These are phyloP conservation scores for Gastrodia elata DNA, from an alignment of 106 monocot species.

Conservation along the genomic window DNA sequence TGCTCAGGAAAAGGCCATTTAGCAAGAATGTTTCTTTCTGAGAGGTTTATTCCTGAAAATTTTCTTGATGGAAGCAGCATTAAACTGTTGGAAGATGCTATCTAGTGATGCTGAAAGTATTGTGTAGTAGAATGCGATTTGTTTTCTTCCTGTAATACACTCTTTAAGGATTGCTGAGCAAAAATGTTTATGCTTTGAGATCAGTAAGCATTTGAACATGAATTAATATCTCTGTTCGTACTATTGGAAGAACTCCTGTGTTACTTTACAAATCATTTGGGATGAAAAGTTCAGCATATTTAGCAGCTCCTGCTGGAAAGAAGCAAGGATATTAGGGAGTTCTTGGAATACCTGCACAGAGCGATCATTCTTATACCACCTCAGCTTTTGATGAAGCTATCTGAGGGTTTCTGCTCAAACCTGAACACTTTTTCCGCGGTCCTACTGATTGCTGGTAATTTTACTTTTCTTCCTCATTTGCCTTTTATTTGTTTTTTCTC, in stretches of 20 bases:
- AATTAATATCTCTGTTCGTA: background rate
- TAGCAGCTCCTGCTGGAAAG: background rate
- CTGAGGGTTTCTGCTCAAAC: background rate
- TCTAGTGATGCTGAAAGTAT: background rate
- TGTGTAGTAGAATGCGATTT: background rate
- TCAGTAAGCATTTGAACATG: background rate
- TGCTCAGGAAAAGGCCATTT: constrained; percentile 34
- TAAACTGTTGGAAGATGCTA: background rate
- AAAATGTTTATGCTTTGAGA: background rate
- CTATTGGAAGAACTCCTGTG: background rate
- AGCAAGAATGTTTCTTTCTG: constrained; percentile 15
- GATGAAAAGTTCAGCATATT: background rate
- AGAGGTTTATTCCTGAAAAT: constrained; percentile 33
- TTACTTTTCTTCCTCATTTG: background rate
- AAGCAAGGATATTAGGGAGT: background rate
- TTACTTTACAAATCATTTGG: background rate
- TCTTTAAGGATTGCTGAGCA: background rate
- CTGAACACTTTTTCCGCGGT: background rate
- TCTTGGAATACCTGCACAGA: background rate
- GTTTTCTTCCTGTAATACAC: background rate
- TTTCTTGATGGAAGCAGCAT: constrained; percentile 5
- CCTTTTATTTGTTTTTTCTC: background rate
- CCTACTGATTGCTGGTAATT: background rate
- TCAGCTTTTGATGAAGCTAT: background rate
- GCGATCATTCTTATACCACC: background rate